Conservation (phyloP, 2,329 filamentous ascomycete genomes). For the Nothophaeocryptopus gaeumannii region DNA sequence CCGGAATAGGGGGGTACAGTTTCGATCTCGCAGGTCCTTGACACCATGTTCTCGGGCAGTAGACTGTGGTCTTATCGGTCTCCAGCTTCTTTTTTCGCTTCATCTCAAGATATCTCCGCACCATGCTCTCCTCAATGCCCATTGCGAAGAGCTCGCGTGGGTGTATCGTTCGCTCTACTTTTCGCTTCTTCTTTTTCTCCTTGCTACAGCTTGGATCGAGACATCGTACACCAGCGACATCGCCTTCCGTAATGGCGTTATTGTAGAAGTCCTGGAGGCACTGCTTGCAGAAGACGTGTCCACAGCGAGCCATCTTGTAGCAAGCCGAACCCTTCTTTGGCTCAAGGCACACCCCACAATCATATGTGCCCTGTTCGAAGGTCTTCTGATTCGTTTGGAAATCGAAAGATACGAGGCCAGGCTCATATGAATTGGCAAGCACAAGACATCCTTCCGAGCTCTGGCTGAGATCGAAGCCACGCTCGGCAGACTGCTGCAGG, state of each 20-base stretch:
- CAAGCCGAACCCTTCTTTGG: conserved; percentile 79
- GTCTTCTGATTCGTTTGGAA: conserved; percentile 67
- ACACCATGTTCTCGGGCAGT: conserved; percentile 90
- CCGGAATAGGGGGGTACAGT: conserved; percentile 47
- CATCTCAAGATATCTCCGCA: conserved; percentile 81
- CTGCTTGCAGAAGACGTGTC: conserved; percentile 85
- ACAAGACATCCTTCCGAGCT: conserved; percentile 42
- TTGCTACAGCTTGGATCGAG: conserved; percentile 71
- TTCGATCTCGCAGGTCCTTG: conserved; percentile 72
- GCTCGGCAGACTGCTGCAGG: conserved; percentile 57
- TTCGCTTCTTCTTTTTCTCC: conserved; percentile 43
- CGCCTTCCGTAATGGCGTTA: conserved; percentile 79
- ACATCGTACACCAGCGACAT: conserved; percentile 76
- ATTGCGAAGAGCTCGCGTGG: conserved; percentile 72
- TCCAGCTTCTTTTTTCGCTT: conserved; percentile 93
- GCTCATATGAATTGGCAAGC: conserved; percentile 55
- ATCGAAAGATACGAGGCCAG: conserved; percentile 74
- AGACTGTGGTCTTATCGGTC: conserved; percentile 85
- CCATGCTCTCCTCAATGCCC: conserved; percentile 58
- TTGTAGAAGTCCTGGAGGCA: conserved; percentile 91
- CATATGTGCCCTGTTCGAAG: conserved; percentile 81
- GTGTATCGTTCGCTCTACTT: conserved; percentile 66
- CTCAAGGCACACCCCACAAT: conserved; percentile 85
- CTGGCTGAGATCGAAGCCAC: conserved; percentile 51
- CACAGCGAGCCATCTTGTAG: conserved; percentile 77